These are phyloP conservation scores for Penicillium dipodomyicola DNA, from an alignment of 495 filamentous ascomycete genomes.

Conservation along the genomic window DNA sequence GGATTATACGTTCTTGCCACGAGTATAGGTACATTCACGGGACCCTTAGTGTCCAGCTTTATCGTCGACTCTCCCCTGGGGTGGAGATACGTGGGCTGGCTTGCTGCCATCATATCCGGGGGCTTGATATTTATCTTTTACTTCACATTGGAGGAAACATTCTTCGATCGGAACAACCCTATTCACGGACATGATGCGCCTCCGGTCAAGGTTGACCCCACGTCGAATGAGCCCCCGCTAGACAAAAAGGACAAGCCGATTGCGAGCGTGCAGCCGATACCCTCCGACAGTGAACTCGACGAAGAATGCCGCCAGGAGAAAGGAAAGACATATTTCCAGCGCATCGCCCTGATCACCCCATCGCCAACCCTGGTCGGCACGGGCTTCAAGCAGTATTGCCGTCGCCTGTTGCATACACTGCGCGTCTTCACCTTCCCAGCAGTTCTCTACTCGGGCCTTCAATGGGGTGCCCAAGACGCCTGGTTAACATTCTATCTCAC, in stretches of 20 bases:
- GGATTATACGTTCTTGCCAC: conserved; percentile 31
- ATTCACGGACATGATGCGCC: conserved; percentile 12
- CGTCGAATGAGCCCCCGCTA: neutral
- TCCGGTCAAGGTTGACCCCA: neutral
- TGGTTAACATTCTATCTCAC: conserved; percentile 42
- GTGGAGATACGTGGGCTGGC: conserved; percentile 37
- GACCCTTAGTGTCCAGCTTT: conserved; percentile 32
- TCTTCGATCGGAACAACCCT: conserved; percentile 25
- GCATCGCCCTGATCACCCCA: conserved; percentile 32
- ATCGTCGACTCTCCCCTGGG: conserved; percentile 24
- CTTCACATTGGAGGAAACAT: conserved; percentile 29
- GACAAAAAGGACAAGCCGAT: conserved; percentile 8
- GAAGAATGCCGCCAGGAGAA: conserved; percentile 18
- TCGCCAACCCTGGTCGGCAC: conserved; percentile 26
- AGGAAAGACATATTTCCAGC: conserved; percentile 26
- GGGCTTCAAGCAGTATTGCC: conserved; percentile 29
- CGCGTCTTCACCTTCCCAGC: conserved; percentile 36
- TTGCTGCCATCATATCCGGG: conserved; percentile 30
- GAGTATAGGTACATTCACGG: conserved; percentile 33
- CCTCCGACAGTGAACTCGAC: conserved; percentile 1
- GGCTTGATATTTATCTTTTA: conserved; percentile 22
- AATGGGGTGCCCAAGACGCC: conserved; percentile 40
- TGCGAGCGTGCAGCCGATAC: neutral
- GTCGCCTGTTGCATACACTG: conserved; percentile 25
- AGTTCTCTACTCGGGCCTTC: conserved; percentile 33